A percentile compares a stretch with the other conserved stretches of the same genome.
Conservation (phyloP, 257 asterid species). For the Nicotiana noctiflora region DNA sequence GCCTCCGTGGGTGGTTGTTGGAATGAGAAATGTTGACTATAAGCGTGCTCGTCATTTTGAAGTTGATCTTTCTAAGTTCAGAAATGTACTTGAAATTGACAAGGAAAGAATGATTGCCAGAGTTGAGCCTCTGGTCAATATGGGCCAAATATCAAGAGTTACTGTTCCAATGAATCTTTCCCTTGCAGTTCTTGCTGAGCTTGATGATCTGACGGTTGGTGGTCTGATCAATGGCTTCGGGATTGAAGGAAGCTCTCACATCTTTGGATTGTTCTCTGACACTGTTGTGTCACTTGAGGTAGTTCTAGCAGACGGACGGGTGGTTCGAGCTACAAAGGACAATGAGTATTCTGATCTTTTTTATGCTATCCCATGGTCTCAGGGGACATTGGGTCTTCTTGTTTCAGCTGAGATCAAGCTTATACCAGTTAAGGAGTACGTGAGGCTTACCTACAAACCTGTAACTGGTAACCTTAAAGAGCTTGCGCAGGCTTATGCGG, state of each 20-base stretch:
- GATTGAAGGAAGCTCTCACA: conserved; percentile 22
- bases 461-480: conserved; percentile 62
- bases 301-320: conserved; percentile 33
- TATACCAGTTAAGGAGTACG: conserved; percentile 56
- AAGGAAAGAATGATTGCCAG: conserved; percentile 57
- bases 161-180: conserved; percentile 81
- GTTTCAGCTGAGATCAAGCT: conserved; percentile 97
- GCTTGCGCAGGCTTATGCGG: conserved; percentile 16
- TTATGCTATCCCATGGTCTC: conserved; percentile 95
- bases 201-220: conserved; percentile 93
- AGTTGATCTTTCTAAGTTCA: conserved; percentile 8
- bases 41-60: conserved; percentile 12
- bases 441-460: conserved; percentile 40
- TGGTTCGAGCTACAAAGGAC: conserved; percentile 10
- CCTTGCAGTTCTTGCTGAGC: conserved; percentile 91
- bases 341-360: conserved; percentile 82
- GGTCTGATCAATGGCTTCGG: conserved; percentile 96
- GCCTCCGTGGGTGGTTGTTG: conserved; percentile 7
- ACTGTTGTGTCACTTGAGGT: conserved; percentile 89
- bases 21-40: conserved; percentile 4
- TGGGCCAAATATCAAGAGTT: conserved; percentile 80
- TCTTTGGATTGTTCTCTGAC: conserved; percentile 82
- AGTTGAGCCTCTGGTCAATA: conserved; percentile 43
- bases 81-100: conserved; percentile 50
- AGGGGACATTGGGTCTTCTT: conserved; percentile 86